These are phyloP conservation scores for Rhinocladiella similis DNA, from an alignment of 2,329 filamentous ascomycete species.

Conservation along the genomic window DNA sequence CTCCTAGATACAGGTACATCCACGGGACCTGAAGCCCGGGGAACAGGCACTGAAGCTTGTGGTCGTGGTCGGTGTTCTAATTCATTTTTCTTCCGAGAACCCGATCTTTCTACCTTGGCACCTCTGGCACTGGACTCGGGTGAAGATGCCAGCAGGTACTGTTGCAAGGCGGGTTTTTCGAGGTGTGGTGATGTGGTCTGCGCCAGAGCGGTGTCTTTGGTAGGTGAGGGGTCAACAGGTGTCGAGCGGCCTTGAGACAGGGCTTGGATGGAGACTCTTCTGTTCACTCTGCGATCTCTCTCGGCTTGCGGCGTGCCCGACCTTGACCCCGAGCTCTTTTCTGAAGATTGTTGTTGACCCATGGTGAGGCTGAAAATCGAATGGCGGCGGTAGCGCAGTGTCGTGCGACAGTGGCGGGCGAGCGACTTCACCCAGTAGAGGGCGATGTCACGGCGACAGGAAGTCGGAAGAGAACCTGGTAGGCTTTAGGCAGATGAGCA, in stretches of 20 bases:
- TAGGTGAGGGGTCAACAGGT: slow-evolving; percentile 45
- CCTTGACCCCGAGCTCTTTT: slow-evolving; percentile 24
- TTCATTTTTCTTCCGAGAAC: slow-evolving; percentile 20
- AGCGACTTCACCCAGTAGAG: too few relatives aligned
- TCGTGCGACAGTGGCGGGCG: slow-evolving; percentile 17
- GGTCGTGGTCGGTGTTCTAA: slow-evolving; percentile 16
- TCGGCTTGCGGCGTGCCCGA: slow-evolving; percentile 24
- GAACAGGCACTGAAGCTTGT: slow-evolving; percentile 16
- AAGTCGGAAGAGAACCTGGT: slow-evolving; percentile 26
- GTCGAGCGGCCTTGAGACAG: slow-evolving; percentile 41
- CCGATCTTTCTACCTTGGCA: slow-evolving; percentile 21
- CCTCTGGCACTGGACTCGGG: slow-evolving; percentile 33
- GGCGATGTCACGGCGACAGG: slow-evolving; percentile 20
- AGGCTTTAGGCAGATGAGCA: slow-evolving; percentile 23
- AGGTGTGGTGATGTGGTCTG: slow-evolving; percentile 37
- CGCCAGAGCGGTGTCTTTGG: slow-evolving; percentile 44
- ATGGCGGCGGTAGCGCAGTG: slow-evolving; percentile 5
- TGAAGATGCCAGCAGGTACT: slow-evolving; percentile 42
- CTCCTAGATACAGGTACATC: slow-evolving; percentile 31
- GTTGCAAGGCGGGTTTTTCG: slow-evolving; percentile 38
- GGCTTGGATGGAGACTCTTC: slow-evolving; percentile 43
- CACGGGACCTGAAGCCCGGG: slow-evolving; percentile 26
- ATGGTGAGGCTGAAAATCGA: slow-evolving; percentile 17
- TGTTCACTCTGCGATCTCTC: slow-evolving; percentile 40
- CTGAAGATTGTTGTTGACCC: slow-evolving; percentile 30